Conservation (phyloP, 2,329 filamentous ascomycete genomes). For the Fusarium newnesense region DNA sequence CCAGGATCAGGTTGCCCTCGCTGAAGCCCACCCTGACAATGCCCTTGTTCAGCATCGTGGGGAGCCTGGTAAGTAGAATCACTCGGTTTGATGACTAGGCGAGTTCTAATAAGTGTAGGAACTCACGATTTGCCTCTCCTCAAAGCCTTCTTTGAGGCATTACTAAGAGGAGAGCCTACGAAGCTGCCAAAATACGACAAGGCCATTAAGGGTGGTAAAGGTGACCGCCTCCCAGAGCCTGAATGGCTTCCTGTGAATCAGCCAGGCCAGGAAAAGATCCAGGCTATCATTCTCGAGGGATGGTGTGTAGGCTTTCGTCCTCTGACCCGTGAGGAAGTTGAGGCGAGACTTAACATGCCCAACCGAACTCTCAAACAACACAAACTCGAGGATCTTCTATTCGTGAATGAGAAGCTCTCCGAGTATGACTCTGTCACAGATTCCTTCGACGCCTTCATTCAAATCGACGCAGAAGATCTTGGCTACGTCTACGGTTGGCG, state of each 20-base stretch:
- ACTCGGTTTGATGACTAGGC: not conserved
- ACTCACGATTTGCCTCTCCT: constrained; percentile 81
- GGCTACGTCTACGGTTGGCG: constrained; percentile 87
- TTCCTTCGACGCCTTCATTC: constrained; percentile 64
- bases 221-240: constrained; percentile 74
- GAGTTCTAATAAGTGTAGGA: constrained; percentile 40
- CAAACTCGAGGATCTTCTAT: constrained; percentile 59
- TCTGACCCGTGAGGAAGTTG: constrained; percentile 61
- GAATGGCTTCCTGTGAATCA: constrained; percentile 70
- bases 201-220: constrained; percentile 77
- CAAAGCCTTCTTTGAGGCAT: constrained; percentile 67
- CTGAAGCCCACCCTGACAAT: constrained; percentile 74
- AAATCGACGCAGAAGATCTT: constrained; percentile 75
- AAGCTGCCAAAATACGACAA: constrained; percentile 84
- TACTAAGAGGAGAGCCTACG: constrained; percentile 64
- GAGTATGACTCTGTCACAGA: constrained; percentile 62
- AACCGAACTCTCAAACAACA: constrained; percentile 62
- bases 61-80: constrained; percentile 69
- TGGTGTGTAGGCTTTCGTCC: constrained; percentile 90
- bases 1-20: constrained; percentile 72
- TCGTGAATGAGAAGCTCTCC: constrained; percentile 60
- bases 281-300: constrained; percentile 84
- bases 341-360: constrained; percentile 61
- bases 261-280: constrained; percentile 58
- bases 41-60: constrained; percentile 83